phyloP scores from a whole-genome alignment of 768 basidiomycete species.

The Termitomyces sp. region DNA sequence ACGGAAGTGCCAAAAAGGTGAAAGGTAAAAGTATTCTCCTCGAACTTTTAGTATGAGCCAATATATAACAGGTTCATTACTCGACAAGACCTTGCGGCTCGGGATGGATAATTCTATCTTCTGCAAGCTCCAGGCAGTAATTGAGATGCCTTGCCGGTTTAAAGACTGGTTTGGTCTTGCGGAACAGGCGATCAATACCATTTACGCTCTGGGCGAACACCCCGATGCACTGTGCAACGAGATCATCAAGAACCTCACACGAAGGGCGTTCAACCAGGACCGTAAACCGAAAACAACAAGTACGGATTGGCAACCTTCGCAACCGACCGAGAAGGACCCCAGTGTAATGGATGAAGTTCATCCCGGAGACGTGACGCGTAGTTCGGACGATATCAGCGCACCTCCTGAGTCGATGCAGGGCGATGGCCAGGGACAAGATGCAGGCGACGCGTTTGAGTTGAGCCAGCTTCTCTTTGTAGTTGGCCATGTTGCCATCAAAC shows the following conservation, averaged over 20 bases:
- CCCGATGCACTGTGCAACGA: constrained; percentile 80
- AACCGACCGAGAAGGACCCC: constrained; percentile 28
- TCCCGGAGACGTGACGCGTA: constrained; percentile 26
- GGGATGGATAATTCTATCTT: constrained; percentile 89
- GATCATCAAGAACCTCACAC: constrained; percentile 79
- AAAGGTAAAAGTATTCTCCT: constrained; percentile 57
- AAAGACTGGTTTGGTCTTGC: constrained; percentile 97
- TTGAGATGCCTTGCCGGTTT: constrained; percentile 74
- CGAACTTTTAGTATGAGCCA: background rate
- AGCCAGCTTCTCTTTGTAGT: constrained; percentile 94
- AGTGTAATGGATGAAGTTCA: constrained; percentile 57
- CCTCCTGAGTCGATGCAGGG: constrained; percentile 23
- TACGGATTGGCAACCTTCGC: constrained; percentile 11
- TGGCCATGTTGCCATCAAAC: constrained; percentile 96
- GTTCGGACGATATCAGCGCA: constrained; percentile 23
- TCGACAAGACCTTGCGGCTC: constrained; percentile 80
- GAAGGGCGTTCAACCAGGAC: constrained; percentile 54
- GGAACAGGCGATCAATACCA: constrained; percentile 94
- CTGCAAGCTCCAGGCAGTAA: constrained; percentile 71
- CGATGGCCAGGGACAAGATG: constrained; percentile 37
- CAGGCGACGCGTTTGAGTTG: constrained; percentile 81
- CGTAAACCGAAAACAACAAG: constrained; percentile 17
- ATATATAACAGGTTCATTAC: constrained; percentile 61
- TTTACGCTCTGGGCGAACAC: constrained; percentile 91
- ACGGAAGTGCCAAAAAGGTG: constrained; percentile 94